These are phyloP conservation scores for Alternaria angustiovoidea DNA, from an alignment of 2,329 filamentous ascomycete species.

Conservation along the genomic window DNA sequence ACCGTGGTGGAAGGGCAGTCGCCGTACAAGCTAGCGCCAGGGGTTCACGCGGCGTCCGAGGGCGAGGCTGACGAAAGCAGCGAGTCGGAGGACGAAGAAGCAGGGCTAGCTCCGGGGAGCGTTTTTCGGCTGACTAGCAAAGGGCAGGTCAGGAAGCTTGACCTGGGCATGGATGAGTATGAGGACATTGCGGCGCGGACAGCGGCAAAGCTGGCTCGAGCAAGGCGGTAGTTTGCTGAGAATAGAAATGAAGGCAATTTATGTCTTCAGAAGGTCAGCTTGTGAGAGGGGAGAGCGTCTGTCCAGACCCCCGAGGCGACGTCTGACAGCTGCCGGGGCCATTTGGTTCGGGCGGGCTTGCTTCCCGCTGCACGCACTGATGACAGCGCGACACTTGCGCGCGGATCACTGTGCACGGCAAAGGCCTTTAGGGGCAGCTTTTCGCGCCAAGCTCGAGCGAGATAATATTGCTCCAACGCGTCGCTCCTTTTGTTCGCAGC, in stretches of 20 bases:
- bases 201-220: constrained; percentile 29
- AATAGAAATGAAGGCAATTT: not conserved
- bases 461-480: constrained; percentile 34
- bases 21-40: constrained; percentile 48
- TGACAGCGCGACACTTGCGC: constrained; percentile 22
- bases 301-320: constrained; percentile 2
- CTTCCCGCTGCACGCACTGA: constrained; percentile 28
- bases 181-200: constrained; percentile 46
- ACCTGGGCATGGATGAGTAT: constrained; percentile 51
- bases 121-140: constrained; percentile 46
- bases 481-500: constrained; percentile 36
- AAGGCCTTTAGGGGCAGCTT: constrained; percentile 32
- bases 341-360: constrained; percentile 22
- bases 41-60: constrained; percentile 54
- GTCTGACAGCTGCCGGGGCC: constrained; percentile 23
- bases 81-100: constrained; percentile 56
- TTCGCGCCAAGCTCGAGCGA: constrained; percentile 26
- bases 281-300: not conserved
- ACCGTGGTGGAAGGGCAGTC: constrained; percentile 72
- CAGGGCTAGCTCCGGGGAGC: constrained; percentile 54
- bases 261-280: not conserved
- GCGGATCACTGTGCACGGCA: constrained; percentile 29
- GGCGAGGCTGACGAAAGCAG: constrained; percentile 54
- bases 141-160: constrained; percentile 46
- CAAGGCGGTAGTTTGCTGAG: not conserved